A percentile compares a stretch with the other conserved stretches of the same genome.
These are phyloP conservation scores for Diatrype stigma DNA, from an alignment of 2,329 filamentous ascomycete genomes.

Conservation along the genomic window DNA sequence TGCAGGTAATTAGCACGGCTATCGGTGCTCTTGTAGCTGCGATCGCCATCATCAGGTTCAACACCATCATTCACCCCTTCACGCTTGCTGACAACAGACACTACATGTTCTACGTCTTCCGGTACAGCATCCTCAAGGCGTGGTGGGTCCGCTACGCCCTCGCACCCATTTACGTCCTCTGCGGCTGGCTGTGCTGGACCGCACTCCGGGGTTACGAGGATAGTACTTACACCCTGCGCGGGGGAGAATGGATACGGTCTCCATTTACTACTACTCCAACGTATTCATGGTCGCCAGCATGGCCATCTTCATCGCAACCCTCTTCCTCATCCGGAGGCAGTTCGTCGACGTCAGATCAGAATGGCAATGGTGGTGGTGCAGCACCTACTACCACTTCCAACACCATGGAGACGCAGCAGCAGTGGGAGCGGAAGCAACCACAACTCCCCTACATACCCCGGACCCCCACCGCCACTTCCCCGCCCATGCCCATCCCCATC, in stretches of 20 bases:
- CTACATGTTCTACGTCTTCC: conserved; percentile 96
- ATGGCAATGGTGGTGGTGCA: too few relatives aligned
- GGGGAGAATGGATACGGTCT: conserved; percentile 7
- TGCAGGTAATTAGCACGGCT: conserved; percentile 35
- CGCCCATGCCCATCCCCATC: conserved; percentile 21
- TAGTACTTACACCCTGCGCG: background rate
- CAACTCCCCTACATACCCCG: too few relatives aligned
- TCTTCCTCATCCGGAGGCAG: too few relatives aligned
- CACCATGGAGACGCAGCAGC: too few relatives aligned
- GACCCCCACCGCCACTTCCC: conserved; percentile 14
- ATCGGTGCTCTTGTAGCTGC: conserved; percentile 33
- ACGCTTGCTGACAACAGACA: conserved; percentile 95
- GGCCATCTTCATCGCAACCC: too few relatives aligned
- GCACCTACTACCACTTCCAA: too few relatives aligned
- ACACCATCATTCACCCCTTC: conserved; percentile 94
- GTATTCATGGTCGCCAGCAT: too few relatives aligned
- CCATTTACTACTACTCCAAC: too few relatives aligned
- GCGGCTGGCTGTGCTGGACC: conserved; percentile 64
- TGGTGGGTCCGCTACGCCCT: conserved; percentile 62
- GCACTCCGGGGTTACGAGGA: conserved; percentile 53
- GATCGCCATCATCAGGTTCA: conserved; percentile 60
- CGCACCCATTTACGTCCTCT: conserved; percentile 65
- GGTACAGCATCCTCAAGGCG: conserved; percentile 69
- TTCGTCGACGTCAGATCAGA: too few relatives aligned
- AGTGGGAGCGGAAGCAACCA: too few relatives aligned